Conservation (phyloP, 2,329 filamentous ascomycete species). For the Lasiodiplodia sp. region DNA sequence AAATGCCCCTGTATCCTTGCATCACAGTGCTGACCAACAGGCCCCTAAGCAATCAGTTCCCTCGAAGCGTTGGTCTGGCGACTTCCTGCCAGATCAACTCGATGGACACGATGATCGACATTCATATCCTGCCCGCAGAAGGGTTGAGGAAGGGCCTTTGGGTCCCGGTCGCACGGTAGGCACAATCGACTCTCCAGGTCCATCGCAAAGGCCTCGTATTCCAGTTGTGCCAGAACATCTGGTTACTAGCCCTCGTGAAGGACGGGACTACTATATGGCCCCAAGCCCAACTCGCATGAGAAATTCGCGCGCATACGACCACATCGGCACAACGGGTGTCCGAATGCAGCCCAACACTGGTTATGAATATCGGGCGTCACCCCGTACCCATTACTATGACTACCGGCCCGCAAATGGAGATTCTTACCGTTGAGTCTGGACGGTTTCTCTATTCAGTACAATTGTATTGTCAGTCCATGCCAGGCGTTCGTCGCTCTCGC, state of each 20-base stretch:
- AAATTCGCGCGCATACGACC: slow-evolving; percentile 1
- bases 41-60: neutral
- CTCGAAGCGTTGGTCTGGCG: slow-evolving; percentile 14
- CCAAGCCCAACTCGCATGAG: slow-evolving; percentile 14
- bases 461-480: neutral
- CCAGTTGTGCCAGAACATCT: slow-evolving; percentile 11
- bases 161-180: neutral
- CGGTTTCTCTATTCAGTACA: neutral
- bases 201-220: neutral
- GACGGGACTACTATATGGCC: neutral
- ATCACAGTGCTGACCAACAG: slow-evolving; percentile 15
- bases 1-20: slow-evolving; percentile 11
- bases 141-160: neutral
- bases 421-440: neutral
- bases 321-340: neutral
- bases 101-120: neutral
- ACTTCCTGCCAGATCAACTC: neutral
- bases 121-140: slow-evolving; percentile 1
- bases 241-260: neutral
- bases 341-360: neutral
- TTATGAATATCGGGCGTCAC: neutral
- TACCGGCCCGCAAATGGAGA: slow-evolving; percentile 4
- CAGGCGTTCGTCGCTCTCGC: neutral
- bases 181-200: slow-evolving; percentile 5
- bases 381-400: slow-evolving; percentile 2